Evolutionary conservation across 495 filamentous ascomycete species (phyloP).

Genomic region (Annulohypoxylon moriforme): DNA sequence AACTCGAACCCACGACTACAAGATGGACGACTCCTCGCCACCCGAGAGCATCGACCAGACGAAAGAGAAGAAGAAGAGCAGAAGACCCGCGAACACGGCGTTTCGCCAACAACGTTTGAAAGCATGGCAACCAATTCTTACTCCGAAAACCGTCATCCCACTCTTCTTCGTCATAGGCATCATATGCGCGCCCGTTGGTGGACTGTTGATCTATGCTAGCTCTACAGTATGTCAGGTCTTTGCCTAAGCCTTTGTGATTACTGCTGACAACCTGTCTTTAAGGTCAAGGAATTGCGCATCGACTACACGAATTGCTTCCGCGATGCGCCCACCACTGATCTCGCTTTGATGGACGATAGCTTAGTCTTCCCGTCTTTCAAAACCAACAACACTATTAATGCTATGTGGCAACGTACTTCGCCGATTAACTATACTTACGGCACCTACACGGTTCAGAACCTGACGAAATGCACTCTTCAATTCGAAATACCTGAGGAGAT

Average conservation of each 20-base stretch:
- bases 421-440: slow-evolving; percentile 42
- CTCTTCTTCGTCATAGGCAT: slow-evolving; percentile 88
- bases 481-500: slow-evolving; percentile 85
- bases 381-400: slow-evolving; percentile 50
- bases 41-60: slow-evolving; percentile 41
- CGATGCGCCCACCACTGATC: slow-evolving; percentile 58
- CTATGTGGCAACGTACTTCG: slow-evolving; percentile 48
- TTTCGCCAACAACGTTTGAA: slow-evolving; percentile 93
- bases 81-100: slow-evolving; percentile 89
- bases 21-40: slow-evolving; percentile 47
- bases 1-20: slow-evolving; percentile 3
- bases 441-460: slow-evolving; percentile 32
- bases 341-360: slow-evolving; percentile 61
- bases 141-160: slow-evolving; percentile 90
- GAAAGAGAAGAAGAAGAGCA: slow-evolving; percentile 84
- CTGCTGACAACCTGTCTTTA: slow-evolving; percentile 26
- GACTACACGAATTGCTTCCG: slow-evolving; percentile 84
- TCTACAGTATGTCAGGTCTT: slow-evolving; percentile 63
- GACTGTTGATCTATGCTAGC: slow-evolving; percentile 84
- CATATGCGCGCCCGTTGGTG: slow-evolving; percentile 89
- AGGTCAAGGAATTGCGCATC: slow-evolving; percentile 92
- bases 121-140: slow-evolving; percentile 97
- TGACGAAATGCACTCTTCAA: slow-evolving; percentile 69
- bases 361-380: slow-evolving; percentile 76
- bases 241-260: not conserved